A percentile compares a stretch with the other conserved stretches of the same genome.
Conservation (phyloP, 176 grass and related monocot genomes). For the Oryza brachyantha region DNA sequence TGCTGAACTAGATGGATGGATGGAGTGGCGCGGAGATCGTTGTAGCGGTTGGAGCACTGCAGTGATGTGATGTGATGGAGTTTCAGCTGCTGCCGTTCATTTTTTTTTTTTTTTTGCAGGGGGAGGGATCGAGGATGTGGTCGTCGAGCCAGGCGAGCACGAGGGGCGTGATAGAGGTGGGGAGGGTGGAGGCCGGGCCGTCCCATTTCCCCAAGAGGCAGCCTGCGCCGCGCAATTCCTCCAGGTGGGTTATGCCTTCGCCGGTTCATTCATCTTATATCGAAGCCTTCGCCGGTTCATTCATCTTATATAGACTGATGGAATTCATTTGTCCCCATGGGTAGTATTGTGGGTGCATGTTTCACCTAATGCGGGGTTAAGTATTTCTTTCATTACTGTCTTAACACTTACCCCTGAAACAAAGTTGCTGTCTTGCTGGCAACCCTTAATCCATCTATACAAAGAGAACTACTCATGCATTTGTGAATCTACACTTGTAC, state of each 20-base stretch:
- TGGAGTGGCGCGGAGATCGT: too few relatives aligned
- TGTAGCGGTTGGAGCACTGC: too few relatives aligned
- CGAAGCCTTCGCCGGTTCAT: background rate
- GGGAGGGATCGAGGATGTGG: conserved; percentile 53
- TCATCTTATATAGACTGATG: background rate
- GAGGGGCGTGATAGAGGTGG: conserved; percentile 66
- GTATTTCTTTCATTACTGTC: background rate
- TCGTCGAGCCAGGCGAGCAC: conserved; percentile 76
- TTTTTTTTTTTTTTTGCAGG: background rate
- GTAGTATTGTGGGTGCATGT: background rate
- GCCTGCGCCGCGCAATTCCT: conserved; percentile 22
- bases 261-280: background rate
- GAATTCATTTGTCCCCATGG: background rate
- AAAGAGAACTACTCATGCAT: background rate
- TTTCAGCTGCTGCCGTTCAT: too few relatives aligned
- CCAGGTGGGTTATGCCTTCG: background rate
- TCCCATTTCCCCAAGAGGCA: conserved; percentile 47
- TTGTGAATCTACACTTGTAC: background rate
- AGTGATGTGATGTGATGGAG: too few relatives aligned
- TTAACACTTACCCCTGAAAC: background rate
- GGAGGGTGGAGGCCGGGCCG: conserved; percentile 53
- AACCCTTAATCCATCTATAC: background rate
- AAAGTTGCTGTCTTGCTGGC: background rate
- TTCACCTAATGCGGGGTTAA: background rate
- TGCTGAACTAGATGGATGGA: too few relatives aligned